Conservation (phyloP, 148 eudicot genomes). For the Rhododendron kiyosumense region DNA sequence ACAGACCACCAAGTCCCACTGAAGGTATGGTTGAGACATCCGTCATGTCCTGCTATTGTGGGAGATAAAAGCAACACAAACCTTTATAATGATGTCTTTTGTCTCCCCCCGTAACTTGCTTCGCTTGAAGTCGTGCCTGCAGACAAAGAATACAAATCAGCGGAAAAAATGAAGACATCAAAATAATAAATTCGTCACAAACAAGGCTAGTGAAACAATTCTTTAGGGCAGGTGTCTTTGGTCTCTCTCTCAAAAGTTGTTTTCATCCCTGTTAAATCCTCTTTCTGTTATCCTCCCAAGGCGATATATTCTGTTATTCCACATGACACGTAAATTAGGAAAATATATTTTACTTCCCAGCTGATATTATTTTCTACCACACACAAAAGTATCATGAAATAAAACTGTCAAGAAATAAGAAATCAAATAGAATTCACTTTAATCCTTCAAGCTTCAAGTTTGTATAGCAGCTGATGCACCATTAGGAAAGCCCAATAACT, state of each 20-base stretch:
- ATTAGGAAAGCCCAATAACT: not conserved
- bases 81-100: conserved; percentile 86
- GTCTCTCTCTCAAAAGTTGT: not conserved
- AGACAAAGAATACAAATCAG: not conserved
- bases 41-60: not conserved
- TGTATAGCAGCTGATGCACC: not conserved
- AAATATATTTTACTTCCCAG: not conserved
- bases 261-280: not conserved
- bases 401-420: not conserved
- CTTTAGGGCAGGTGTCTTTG: not conserved
- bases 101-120: conserved; percentile 66
- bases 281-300: not conserved
- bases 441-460: not conserved
- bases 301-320: not conserved
- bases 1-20: not conserved
- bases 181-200: not conserved
- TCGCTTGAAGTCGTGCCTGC: conserved; percentile 95
- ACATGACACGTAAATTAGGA: not conserved
- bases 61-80: conserved; percentile 11
- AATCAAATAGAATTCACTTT: not conserved
- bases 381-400: not conserved
- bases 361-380: not conserved
- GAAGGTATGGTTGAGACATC: not conserved
- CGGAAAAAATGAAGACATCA: not conserved
- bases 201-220: not conserved